Base-by-base conservation (phyloP, 306 rosid species). In the Cyamopsis tetragonoloba region DNA sequence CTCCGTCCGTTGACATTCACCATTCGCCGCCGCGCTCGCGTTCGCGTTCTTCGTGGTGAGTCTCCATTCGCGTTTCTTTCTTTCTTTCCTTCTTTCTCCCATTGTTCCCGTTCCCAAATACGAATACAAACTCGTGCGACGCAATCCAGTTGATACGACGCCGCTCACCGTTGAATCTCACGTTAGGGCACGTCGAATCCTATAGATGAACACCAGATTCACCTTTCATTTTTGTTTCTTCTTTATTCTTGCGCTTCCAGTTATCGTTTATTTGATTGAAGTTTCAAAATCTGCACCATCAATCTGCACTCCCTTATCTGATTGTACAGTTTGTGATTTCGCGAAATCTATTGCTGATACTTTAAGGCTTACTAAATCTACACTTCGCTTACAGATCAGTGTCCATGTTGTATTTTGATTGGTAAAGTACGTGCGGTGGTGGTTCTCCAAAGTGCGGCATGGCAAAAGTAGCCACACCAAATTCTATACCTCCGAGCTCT, bases 381-480 rank as follows among this genome's bases (percentile, higher is more conserved):
- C 48, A 5, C 49, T 55, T 59, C 0, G 0, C 3, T 38, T 28
- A 4, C 67, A 42, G 62, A 41, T 32, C 14, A 3, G 17, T 47
- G 31, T 5, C 6, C 18, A 62, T 74, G 71, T 51, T 13, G 27
- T 1, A 39, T 39, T n/a, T 68, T 43, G 80, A 56, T 72, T 13
- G 68, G 68, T 80, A 10, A 57, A 59, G 53, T 19, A 7, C 26
- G 55, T 44, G 31, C 8, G 12, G 34, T n/a, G 4, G 44, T 9
- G 31, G 79, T 17, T 4, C 49, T 41, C 27, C 53, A 27, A 51
- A 20, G 23, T 9, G 22, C n/a, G 19, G 38, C 37, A 89, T 89
- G 96, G 96, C 93, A 0, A 77, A 79, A 78, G 89, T 85, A 60
- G 93, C 79, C 10, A 68, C 72, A 1, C 83, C 85, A 9, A 78